Percentiles rank a stretch among this genome's conserved stretches.
Conservation (phyloP, 495 filamentous ascomycete species). For the Tuber microsphaerosporum region DNA sequence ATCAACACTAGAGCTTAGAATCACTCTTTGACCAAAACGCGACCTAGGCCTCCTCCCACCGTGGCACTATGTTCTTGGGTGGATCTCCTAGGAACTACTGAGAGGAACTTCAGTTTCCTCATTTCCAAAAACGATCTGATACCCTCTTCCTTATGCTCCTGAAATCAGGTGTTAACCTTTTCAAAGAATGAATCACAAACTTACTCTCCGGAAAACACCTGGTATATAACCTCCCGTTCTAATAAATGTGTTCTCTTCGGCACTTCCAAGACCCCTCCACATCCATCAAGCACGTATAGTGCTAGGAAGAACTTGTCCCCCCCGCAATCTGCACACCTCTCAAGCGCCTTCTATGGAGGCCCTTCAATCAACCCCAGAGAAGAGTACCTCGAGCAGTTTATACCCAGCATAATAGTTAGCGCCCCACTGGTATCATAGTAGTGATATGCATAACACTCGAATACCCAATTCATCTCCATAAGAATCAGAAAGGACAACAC, state of each 20-base stretch:
- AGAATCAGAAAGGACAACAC: no score
- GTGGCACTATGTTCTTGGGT: not conserved
- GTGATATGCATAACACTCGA: conserved; percentile 49
- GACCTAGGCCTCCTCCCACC: no score
- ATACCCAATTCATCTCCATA: no score
- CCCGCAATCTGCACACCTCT: conserved; percentile 46
- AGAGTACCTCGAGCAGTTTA: conserved; percentile 48
- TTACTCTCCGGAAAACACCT: conserved; percentile 45
- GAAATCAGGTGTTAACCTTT: no score
- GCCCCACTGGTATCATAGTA: conserved; percentile 37
- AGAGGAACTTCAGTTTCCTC: conserved; percentile 8
- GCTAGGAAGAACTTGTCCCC: no score
- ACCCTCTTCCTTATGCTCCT: conserved; percentile 44
- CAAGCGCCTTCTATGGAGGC: conserved; percentile 45
- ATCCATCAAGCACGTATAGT: no score
- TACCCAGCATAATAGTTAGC: conserved; percentile 40
- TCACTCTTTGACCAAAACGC: not conserved
- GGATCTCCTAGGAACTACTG: not conserved
- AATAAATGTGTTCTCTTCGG: conserved; percentile 52
- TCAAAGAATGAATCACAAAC: not conserved
- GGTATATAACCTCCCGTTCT: conserved; percentile 49
- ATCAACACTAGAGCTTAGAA: not conserved
- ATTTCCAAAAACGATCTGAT: conserved; percentile 43
- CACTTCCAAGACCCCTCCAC: conserved; percentile 48
- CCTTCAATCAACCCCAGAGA: conserved; percentile 48